phyloP scores from a whole-genome alignment of 768 basidiomycete species.

The Tylopilus vinaceipallidus region DNA sequence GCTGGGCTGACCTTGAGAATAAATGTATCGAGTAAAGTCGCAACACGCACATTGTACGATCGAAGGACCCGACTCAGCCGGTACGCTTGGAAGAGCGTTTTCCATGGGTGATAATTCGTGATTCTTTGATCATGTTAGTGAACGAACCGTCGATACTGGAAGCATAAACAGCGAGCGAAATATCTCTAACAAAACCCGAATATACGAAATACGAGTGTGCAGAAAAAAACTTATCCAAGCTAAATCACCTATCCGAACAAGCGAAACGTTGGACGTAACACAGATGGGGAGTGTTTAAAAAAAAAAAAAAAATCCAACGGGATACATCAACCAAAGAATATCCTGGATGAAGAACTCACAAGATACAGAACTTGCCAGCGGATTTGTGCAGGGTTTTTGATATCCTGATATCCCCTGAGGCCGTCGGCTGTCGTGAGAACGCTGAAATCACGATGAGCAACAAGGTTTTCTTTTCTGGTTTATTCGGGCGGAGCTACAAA shows the following conservation, averaged over 20 bases:
- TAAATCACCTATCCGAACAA: conserved; percentile 29
- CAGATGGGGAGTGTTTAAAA: conserved; percentile 9
- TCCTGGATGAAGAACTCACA: conserved; percentile 25
- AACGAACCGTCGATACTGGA: conserved; percentile 18
- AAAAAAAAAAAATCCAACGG: too few relatives aligned
- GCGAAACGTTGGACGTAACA: conserved; percentile 17
- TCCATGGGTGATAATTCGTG: conserved; percentile 22
- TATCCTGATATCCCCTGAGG: conserved; percentile 35
- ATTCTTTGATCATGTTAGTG: conserved; percentile 29
- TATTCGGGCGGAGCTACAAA: conserved; percentile 32
- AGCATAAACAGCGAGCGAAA: conserved; percentile 19
- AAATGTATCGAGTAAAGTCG: background rate
- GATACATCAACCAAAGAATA: conserved; percentile 4
- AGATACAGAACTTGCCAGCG: conserved; percentile 16
- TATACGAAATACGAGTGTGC: conserved; percentile 32
- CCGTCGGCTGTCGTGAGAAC: conserved; percentile 39
- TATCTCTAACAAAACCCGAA: conserved; percentile 33
- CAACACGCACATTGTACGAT: conserved; percentile 25
- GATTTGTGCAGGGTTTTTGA: conserved; percentile 30
- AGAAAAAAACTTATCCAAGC: conserved; percentile 35
- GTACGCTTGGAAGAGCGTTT: conserved; percentile 22
- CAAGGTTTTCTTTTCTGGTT: conserved; percentile 26
- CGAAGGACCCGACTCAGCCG: conserved; percentile 26
- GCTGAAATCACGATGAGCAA: conserved; percentile 28
- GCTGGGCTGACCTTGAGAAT: conserved; percentile 15